Evolutionary conservation across 352 stramenopile genomes (phyloP), one percentile per base, ranked within the genome.

Genomic region (Phytophthora vignae): DNA sequence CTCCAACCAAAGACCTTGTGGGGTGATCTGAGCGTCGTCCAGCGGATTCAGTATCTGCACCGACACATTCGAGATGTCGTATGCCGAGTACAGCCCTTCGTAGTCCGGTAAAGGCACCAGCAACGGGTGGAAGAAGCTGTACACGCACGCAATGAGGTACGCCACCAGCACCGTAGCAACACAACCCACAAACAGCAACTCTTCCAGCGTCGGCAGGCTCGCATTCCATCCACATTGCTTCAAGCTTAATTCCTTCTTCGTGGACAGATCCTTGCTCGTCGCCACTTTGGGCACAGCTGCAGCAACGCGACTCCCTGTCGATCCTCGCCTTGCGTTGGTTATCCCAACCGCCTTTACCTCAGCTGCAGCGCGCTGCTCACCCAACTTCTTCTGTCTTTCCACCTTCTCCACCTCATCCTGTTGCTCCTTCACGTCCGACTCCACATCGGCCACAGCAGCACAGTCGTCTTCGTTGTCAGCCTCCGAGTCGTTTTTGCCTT

Each of bases 61-160:
- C 2, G 73, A 79, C 10, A 87, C 71, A 49, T 87, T 86, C 15
- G 79, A 85, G 21, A 91, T 64, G 53, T 90, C 74, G 40, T 73
- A 74, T 12, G 79, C 76, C 7, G 65, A 72, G 27, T 86, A 81
- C 2, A 90, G 59, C 17, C 58, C 57, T 14, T 74, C 55, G 14
- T 75, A 65, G 33, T 80, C 67, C 0, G 84, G 81, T 31, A 90
- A 69, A 29, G 78, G 73, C 6, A 84, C 61, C 46, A 60, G 46
- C 38, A 84, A 40, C 2, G 79, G 84, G 40, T 84, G 60, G 25
- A 79, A 79, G 55, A 73, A 84, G 19, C 81, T 81, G 70, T 82
- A 86, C 15, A 79, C 36, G 42, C 76, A 79, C 17, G 76, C 82
- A 52, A 78, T 11, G 0, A 84, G 63, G 58, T 91, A 91, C n/a